A percentile compares a stretch with the other conserved stretches of the same genome.
Evolutionary conservation across 2,329 filamentous ascomycete genomes (phyloP).

Genomic region (Colletotrichum viniferum): DNA sequence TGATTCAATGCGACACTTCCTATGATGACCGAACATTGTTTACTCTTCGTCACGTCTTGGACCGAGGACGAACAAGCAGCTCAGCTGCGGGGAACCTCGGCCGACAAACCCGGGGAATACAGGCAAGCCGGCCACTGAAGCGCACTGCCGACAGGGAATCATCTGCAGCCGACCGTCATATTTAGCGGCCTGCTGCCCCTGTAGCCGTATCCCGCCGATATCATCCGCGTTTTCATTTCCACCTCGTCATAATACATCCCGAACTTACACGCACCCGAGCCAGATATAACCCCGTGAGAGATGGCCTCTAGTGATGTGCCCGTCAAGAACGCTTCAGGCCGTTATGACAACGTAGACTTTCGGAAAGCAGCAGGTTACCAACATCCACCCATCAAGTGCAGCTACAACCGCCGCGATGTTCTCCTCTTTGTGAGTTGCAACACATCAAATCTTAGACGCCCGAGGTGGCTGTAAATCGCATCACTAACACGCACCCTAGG

Average conservation of each 20-base stretch:
- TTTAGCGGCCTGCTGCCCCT: neutral
- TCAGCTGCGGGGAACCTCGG: neutral
- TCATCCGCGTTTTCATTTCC: neutral
- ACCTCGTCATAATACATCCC: neutral
- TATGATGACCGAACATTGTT: neutral
- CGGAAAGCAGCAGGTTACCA: constrained; percentile 40
- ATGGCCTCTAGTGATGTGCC: constrained; percentile 30
- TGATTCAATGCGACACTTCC: neutral
- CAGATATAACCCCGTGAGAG: neutral
- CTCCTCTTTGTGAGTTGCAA: constrained; percentile 38
- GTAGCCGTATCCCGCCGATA: neutral
- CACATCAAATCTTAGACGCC: neutral
- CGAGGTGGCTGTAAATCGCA: neutral
- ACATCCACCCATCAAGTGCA: constrained; percentile 40
- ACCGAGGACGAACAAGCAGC: neutral
- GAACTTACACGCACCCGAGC: neutral
- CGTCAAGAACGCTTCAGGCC: constrained; percentile 38
- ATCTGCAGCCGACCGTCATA: neutral
- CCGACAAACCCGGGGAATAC: neutral
- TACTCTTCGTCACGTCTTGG: neutral
- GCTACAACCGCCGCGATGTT: constrained; percentile 48
- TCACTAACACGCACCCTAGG: constrained; percentile 25
- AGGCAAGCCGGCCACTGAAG: neutral
- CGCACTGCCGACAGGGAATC: neutral
- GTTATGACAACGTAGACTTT: constrained; percentile 47